Base-by-base conservation (phyloP, 2,329 filamentous ascomycete species). In the Fusarium sp. region DNA sequence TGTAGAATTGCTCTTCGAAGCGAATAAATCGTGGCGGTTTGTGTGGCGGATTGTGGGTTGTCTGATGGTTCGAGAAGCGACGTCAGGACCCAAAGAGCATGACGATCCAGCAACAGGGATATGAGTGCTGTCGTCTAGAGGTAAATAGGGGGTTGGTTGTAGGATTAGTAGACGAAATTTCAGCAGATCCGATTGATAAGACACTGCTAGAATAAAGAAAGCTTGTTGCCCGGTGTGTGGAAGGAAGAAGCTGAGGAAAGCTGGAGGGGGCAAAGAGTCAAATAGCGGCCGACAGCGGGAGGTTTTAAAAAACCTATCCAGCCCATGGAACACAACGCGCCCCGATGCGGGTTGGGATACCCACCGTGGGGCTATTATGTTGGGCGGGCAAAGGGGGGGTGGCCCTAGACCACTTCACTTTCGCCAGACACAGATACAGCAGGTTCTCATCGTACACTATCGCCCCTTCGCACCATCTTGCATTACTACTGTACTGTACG, bases 11-110 rank as follows among this genome's bases (percentile, higher is more conserved):
- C 58, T 62, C 63, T 67, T 57, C 62, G 68, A 39, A 72, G 50
- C 40, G 25, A 58, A 33, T 47, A 51, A 57, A 53, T 67, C 39
- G 62, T 69, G 58, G n/a, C 33, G 42, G 50, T 47, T 40, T 48
- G 43, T 57, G 56, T 48, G 59, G 43, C 59, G 58, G 20, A 6
- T 42, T 21, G 15, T 25, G 17, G 33, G 15, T n/a, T 31, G n/a
- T 58, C 25, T 55, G 25, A 21, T 45, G 36, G 46, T 61, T 54
- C n/a, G 40, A 35, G 29, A 25, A 23, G 33, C 66, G 67, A 70
- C 64, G 65, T 74, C 65, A 76, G 58, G 53, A 66, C 45, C 39
- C 52, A 59, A 52, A 58, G 56, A 67, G 70, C 73, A 75, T 73
- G 53, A 63, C 73, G 72, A 40, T 61, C 36, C 25, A 56, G 41